Conservation (phyloP, 805 yeast species). For the Teunomyces panamensis region DNA sequence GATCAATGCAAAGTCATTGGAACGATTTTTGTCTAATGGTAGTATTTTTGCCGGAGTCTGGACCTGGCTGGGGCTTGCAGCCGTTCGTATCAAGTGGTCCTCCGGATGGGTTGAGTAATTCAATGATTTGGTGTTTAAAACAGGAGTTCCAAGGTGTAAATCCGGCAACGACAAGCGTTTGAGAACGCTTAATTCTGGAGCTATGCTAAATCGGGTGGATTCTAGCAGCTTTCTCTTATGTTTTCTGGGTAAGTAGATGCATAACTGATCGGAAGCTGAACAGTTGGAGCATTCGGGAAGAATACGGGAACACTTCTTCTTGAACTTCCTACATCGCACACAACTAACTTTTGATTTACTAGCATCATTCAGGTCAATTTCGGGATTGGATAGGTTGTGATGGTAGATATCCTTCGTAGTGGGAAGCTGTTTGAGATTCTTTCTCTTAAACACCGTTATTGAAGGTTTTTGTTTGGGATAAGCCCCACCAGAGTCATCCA, state of each 20-base stretch:
- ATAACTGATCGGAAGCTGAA: constrained; percentile 26
- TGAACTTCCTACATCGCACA: constrained; percentile 28
- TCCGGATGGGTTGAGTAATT: not conserved
- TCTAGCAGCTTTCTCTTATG: constrained; percentile 6
- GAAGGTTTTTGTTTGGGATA: constrained; percentile 6
- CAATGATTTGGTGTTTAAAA: not conserved
- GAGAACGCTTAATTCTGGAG: not conserved
- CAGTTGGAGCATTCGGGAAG: constrained; percentile 33
- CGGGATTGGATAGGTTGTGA: constrained; percentile 16
- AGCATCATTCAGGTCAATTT: constrained; percentile 17
- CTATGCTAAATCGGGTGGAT: not conserved
- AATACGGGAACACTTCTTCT: constrained; percentile 28
- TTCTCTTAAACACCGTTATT: constrained; percentile 29
- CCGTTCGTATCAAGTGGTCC: not conserved
- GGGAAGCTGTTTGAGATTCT: constrained; percentile 16
- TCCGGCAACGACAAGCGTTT: not conserved
- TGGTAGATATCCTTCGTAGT: constrained; percentile 20
- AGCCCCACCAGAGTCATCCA: not conserved
- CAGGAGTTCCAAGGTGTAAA: not conserved
- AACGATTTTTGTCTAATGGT: not conserved
- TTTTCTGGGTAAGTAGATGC: constrained; percentile 22
- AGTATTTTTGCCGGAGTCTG: not conserved
- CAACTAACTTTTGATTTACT: constrained; percentile 26
- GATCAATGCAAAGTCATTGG: constrained; percentile 8
- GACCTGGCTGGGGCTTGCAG: not conserved